phyloP scores from a whole-genome alignment of 2,329 filamentous ascomycete species.

The Neurospora crassa region DNA sequence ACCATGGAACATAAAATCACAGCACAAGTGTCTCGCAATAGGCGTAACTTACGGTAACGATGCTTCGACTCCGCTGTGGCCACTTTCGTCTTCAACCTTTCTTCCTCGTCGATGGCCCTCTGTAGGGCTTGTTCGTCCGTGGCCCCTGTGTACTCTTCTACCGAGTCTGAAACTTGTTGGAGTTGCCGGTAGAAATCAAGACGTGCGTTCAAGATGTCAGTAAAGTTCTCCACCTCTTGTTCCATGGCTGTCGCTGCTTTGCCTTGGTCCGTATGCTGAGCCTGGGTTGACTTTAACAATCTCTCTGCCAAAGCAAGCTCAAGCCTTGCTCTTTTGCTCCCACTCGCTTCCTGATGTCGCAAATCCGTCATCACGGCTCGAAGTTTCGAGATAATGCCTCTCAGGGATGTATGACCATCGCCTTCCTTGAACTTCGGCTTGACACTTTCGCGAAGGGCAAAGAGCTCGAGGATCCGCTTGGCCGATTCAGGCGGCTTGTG shows the following conservation, averaged over 20 bases:
- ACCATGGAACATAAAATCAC: not conserved
- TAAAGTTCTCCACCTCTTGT: conserved; percentile 68
- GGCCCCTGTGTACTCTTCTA: conserved; percentile 62
- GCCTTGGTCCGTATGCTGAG: conserved; percentile 38
- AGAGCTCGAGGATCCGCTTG: conserved; percentile 45
- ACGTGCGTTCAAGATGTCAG: conserved; percentile 70
- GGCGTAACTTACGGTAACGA: conserved; percentile 50
- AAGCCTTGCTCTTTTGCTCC: conserved; percentile 43
- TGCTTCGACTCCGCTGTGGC: conserved; percentile 60
- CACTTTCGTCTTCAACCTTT: conserved; percentile 46
- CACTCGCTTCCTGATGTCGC: conserved; percentile 45
- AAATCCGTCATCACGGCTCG: conserved; percentile 52
- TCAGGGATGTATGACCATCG: conserved; percentile 51
- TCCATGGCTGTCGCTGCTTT: conserved; percentile 43
- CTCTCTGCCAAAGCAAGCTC: conserved; percentile 58
- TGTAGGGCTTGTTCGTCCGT: conserved; percentile 42
- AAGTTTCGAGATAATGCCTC: conserved; percentile 60
- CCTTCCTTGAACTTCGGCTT: conserved; percentile 30
- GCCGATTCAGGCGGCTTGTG: conserved; percentile 46
- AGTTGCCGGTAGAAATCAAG: conserved; percentile 86
- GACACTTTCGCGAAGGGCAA: conserved; percentile 34
- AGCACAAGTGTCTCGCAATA: not conserved
- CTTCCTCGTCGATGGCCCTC: conserved; percentile 33
- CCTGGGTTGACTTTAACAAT: conserved; percentile 53
- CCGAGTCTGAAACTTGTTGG: conserved; percentile 82